phyloP scores from a whole-genome alignment of 768 basidiomycete genomes.

The Punctularia strigosozonata region DNA sequence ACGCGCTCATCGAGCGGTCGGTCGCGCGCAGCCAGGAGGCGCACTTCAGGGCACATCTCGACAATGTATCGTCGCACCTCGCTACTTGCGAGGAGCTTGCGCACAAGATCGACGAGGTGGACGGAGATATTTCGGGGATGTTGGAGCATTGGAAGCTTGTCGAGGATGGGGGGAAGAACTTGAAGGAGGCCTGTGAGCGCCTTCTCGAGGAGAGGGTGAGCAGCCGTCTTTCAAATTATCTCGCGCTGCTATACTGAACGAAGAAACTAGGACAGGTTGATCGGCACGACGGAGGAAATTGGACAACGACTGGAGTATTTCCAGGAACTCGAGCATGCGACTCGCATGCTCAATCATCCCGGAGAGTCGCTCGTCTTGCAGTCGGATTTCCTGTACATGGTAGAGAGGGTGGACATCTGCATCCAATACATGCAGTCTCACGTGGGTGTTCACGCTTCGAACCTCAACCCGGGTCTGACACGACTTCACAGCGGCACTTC shows the following conservation, averaged over 20 bases:
- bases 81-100: conserved; percentile 67
- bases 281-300: conserved; percentile 77
- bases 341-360: conserved; percentile 88
- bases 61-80: conserved; percentile 63
- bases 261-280: conserved; percentile 50
- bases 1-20: conserved; percentile 76
- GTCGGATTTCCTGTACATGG: conserved; percentile 90
- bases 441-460: conserved; percentile 34
- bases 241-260: conserved; percentile 1
- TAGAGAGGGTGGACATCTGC: conserved; percentile 90
- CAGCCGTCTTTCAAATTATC: conserved; percentile 4
- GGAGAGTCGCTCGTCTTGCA: conserved; percentile 86
- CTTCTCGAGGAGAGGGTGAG: conserved; percentile 82
- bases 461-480: background rate
- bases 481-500: conserved; percentile 60
- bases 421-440: conserved; percentile 82
- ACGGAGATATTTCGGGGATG: conserved; percentile 70
- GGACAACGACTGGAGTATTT: conserved; percentile 81
- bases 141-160: conserved; percentile 76
- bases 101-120: conserved; percentile 61
- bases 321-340: conserved; percentile 87
- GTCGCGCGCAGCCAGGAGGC: conserved; percentile 92
- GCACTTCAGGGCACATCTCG: conserved; percentile 79
- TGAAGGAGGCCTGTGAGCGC: conserved; percentile 87
- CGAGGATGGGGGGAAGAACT: conserved; percentile 82